A percentile compares a stretch with the other conserved stretches of the same genome.
phyloP scores from a whole-genome alignment of 352 stramenopile genomes.

The Globisporangium orthogonon region DNA sequence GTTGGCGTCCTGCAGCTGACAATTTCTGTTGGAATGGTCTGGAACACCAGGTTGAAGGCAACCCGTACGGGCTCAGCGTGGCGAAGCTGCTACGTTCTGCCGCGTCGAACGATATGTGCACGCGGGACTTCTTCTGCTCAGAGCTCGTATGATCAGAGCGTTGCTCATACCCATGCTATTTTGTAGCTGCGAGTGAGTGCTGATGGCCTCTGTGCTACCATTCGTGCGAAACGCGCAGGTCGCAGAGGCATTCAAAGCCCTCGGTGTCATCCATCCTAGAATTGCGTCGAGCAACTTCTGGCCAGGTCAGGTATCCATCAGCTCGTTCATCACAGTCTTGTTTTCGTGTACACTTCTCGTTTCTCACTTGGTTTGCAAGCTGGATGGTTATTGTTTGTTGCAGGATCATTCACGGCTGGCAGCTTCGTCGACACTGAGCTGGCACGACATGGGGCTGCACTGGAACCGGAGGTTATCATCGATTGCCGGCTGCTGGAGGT shows the following conservation, averaged over 20 bases:
- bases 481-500: conserved; percentile 61
- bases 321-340: background rate
- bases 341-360: too few relatives aligned
- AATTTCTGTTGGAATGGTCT: background rate
- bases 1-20: background rate
- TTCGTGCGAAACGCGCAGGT: conserved; percentile 16
- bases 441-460: conserved; percentile 32
- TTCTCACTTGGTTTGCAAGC: background rate
- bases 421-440: conserved; percentile 44
- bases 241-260: conserved; percentile 45
- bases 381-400: background rate
- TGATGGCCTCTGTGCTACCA: background rate
- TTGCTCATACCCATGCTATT: background rate
- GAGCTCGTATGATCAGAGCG: conserved; percentile 33
- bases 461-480: conserved; percentile 36
- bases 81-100: conserved; percentile 34
- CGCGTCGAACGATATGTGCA: conserved; percentile 4
- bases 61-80: conserved; percentile 47
- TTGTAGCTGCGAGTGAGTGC: too few relatives aligned
- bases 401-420: conserved; percentile 46
- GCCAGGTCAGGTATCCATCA: conserved; percentile 21
- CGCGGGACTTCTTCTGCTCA: conserved; percentile 54
- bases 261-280: conserved; percentile 33
- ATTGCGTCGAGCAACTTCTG: conserved; percentile 47
- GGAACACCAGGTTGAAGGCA: conserved; percentile 26